Evolutionary conservation across 2,329 filamentous ascomycete genomes (phyloP), one percentile per base, ranked within the genome.

Genomic region (Trichophaea hybrida): DNA sequence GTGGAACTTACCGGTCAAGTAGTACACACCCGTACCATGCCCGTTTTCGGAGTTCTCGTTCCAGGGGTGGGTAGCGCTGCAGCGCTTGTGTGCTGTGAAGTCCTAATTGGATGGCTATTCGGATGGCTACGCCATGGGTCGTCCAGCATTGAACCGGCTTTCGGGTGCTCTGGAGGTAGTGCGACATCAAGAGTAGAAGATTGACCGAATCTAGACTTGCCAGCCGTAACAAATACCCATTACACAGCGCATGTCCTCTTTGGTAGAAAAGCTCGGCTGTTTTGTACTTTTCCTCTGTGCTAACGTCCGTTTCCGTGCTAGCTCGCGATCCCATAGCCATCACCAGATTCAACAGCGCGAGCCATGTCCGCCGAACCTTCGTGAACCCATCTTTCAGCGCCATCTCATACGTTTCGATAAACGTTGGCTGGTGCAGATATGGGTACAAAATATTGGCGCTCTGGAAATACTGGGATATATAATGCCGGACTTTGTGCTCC

Each of bases 101-200:
- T 0, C 78, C 78, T 1, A 81, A 69, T 34, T 78, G 74, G 32
- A 77, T 69, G 0, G 78, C 77, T 0, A 75, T 74, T 60, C 74
- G 76, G 2, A 80, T 73, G 0, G 77, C 74, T 0, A 80, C 70
- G 0, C 78, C 78, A 61, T 80, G 78, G 0, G 76, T 72, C 0
- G 73, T 76, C 77, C 78, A 81, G 1, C 78, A 75, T 57, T 79
- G 74, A 1, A 78, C 71, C 0, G 77, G 78, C 17, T 74, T 74
- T 40, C 78, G 75, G 0, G 77, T 79, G 1, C 78, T 77, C 64
- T 80, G 77, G 0, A 80, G 71, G 59, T 80, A 80, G 52, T 77
- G 75, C 4, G 73, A 73, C 63, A 75, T 72, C 0, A 80, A 60
- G 0, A 80, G 70, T 6, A 79, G 71, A 46, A 73, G 74, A 65